Base-by-base conservation (phyloP, 306 rosid species). In the Malus domestica region DNA sequence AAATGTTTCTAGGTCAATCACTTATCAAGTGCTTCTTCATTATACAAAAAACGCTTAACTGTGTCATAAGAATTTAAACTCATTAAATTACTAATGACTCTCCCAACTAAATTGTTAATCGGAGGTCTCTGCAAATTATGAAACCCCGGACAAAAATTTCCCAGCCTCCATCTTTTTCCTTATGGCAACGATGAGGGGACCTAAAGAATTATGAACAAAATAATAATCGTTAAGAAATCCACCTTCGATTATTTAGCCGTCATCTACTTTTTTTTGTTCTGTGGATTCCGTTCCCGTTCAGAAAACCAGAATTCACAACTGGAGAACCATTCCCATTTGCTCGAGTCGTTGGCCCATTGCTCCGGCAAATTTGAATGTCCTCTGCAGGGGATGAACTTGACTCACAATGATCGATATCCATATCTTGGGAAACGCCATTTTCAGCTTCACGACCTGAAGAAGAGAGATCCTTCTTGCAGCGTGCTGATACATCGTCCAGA, bases 111-210 rank as follows among this genome's bases (percentile, higher is more conserved):
- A 62, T 6, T 29, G 71, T 67, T 78, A 77, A 84, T 82, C 93
- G 77, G 91, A 86, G 93, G 83, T 86, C 83, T 84, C 85, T 77
- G 77, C 86, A 92, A 92, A 89, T 92, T 83, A 71, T 68, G 91
- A 87, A 74, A 89, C 83, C 97, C 86, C 91, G 79, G 91, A 76
- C 33, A 84, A 74, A 87, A 87, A 72, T 77, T 42, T 84, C 93
- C 93, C 96, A 83, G 76, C 83, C 83, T 85, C 93, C 81, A 80
- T 86, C 90, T 81, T 75, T 51, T 79, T 80, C 78, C 80, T 84
- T 82, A 22, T 10, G 89, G 87, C 88, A 86, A 87, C 88, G 89
- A 87, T 86, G 96, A 84, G 82, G 92, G 99, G 92, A 76, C 82
- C 80, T 82, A 66, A 87, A 85, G 80, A 74, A 81, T 35, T 82